Conservation (phyloP, 2,329 filamentous ascomycete species). For the Diaporthe amygdali region DNA sequence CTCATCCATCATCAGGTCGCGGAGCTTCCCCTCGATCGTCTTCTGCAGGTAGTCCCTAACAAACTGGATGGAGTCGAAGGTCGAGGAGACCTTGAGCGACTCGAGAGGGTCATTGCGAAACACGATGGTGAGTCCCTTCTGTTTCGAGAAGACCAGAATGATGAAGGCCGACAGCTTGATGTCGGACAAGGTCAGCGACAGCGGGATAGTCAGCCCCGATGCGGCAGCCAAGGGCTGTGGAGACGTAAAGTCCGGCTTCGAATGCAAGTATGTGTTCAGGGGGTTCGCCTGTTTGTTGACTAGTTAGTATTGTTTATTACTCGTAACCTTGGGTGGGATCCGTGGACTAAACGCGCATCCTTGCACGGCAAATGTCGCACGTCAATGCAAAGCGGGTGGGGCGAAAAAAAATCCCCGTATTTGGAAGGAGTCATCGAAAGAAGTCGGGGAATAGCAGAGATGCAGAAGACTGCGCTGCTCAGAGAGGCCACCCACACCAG, state of each 20-base stretch:
- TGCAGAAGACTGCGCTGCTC: neutral
- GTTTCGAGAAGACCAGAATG: slow-evolving; percentile 95
- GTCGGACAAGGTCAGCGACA: slow-evolving; percentile 94
- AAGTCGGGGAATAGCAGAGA: neutral
- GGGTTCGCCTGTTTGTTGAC: slow-evolving; percentile 77
- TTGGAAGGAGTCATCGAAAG: slow-evolving; percentile 18
- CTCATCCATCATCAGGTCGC: slow-evolving; percentile 97
- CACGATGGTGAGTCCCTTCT: slow-evolving; percentile 94
- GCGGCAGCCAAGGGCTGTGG: slow-evolving; percentile 90
- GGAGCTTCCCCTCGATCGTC: slow-evolving; percentile 91
- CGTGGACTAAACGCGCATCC: slow-evolving; percentile 39
- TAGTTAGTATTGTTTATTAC: slow-evolving; percentile 53
- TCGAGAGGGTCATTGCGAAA: slow-evolving; percentile 98
- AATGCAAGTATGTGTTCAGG: slow-evolving; percentile 91
- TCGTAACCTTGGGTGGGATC: slow-evolving; percentile 34
- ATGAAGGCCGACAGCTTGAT: slow-evolving; percentile 97
- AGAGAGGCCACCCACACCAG: neutral
- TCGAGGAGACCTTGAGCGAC: slow-evolving; percentile 97
- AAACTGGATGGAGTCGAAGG: slow-evolving; percentile 98
- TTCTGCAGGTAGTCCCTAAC: slow-evolving; percentile 96
- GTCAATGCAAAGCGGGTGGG: slow-evolving; percentile 37
- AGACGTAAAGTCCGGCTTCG: slow-evolving; percentile 90
- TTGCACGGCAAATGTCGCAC: slow-evolving; percentile 39
- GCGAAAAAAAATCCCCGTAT: slow-evolving; percentile 20
- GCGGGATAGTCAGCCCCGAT: slow-evolving; percentile 92